These are phyloP conservation scores for Adansonia madagascariensis DNA, from an alignment of 441 rosid species.

Conservation along the genomic window DNA sequence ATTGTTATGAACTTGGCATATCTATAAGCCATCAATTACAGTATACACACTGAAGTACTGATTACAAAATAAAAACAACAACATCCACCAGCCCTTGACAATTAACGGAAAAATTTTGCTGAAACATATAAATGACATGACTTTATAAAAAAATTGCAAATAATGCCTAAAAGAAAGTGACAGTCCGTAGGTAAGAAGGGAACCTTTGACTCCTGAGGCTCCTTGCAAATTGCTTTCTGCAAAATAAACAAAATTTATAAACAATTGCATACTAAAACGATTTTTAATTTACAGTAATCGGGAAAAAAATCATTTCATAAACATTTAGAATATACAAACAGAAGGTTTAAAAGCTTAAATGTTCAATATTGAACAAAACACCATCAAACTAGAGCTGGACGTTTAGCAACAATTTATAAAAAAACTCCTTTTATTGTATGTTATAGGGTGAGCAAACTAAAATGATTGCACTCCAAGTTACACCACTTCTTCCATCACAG, in stretches of 20 bases:
- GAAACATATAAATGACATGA: neutral
- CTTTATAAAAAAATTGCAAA: neutral
- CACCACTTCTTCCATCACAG: neutral
- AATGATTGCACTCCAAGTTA: neutral
- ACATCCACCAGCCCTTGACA: conserved; percentile 22
- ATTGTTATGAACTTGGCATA: neutral
- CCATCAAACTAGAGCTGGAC: neutral
- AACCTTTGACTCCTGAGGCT: conserved; percentile 87
- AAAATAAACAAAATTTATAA: conserved; percentile 24
- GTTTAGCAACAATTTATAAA: neutral
- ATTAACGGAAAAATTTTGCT: neutral
- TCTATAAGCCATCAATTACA: neutral
- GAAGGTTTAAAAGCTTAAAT: conserved; percentile 7
- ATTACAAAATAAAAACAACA: neutral
- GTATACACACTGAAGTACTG: neutral
- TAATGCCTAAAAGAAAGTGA: neutral
- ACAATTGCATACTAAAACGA: neutral
- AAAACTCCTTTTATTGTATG: neutral
- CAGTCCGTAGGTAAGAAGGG: conserved; percentile 24
- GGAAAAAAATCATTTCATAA: neutral
- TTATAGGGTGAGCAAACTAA: neutral
- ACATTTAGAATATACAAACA: conserved; percentile 18
- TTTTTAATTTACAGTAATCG: neutral
- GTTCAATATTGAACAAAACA: neutral
- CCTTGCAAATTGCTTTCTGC: conserved; percentile 87